Percentiles rank a stretch among this genome's conserved stretches.
Evolutionary conservation across 2,329 filamentous ascomycete species (phyloP).

Genomic region (Scedosporium boydii): DNA sequence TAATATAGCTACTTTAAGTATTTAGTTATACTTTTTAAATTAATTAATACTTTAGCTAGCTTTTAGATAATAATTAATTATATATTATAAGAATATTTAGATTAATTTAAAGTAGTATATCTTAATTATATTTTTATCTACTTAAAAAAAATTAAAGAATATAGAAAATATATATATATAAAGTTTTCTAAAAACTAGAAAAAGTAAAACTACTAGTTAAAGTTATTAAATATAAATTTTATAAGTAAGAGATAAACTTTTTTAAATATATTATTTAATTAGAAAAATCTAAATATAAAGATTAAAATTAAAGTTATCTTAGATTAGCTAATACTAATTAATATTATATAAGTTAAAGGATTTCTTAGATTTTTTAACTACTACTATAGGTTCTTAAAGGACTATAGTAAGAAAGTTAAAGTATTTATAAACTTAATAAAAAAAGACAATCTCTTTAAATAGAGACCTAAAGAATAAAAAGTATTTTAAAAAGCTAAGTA

Average conservation of each 20-base stretch:
- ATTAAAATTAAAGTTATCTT: neutral
- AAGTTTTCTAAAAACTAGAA: neutral
- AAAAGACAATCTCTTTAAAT: neutral
- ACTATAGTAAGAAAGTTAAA: neutral
- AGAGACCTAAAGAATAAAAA: neutral
- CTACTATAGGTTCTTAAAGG: neutral
- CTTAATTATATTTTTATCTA: slow-evolving; percentile 12
- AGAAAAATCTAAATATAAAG: neutral
- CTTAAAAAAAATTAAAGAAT: slow-evolving; percentile 6
- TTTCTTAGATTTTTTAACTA: neutral
- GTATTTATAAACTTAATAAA: neutral
- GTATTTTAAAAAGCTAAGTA: neutral
- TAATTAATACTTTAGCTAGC: slow-evolving; percentile 9
- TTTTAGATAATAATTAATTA: slow-evolving; percentile 12
- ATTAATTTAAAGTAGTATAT: slow-evolving; percentile 11
- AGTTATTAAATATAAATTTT: neutral
- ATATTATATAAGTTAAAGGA: neutral
- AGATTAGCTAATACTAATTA: neutral
- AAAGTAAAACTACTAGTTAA: neutral
- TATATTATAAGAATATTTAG: neutral
- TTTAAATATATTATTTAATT: neutral
- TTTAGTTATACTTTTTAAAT: slow-evolving; percentile 9
- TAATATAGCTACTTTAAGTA: slow-evolving; percentile 11
- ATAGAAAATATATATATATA: slow-evolving; percentile 2
- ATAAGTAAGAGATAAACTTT: neutral